Percentiles rank a stretch among this genome's conserved stretches.
phyloP scores from a whole-genome alignment of 2,329 filamentous ascomycete genomes.

The Pseudogymnoascus destructans region DNA sequence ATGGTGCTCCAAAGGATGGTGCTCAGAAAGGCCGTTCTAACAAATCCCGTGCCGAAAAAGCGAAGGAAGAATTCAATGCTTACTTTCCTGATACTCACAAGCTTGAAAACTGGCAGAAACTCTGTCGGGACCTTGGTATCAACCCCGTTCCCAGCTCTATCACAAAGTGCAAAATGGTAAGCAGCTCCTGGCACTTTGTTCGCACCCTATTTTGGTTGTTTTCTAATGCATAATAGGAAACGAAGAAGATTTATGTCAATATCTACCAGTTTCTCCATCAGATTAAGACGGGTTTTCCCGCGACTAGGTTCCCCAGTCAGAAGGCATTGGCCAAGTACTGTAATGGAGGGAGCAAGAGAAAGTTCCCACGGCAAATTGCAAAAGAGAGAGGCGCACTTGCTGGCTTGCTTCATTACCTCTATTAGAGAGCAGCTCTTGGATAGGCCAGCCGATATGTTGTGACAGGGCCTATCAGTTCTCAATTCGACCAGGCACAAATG shows the following conservation, averaged over 20 bases:
- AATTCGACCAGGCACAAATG: background rate
- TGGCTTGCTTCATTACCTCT: background rate
- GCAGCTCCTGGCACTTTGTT: background rate
- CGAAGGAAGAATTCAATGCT: slow-evolving; percentile 12
- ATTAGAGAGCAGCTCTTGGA: background rate
- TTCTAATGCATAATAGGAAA: slow-evolving; percentile 26
- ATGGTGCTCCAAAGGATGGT: background rate
- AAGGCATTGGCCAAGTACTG: background rate
- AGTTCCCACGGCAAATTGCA: background rate
- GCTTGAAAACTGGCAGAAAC: slow-evolving; percentile 33
- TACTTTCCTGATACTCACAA: slow-evolving; percentile 19
- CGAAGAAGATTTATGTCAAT: slow-evolving; percentile 34
- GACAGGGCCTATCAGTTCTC: background rate
- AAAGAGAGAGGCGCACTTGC: background rate
- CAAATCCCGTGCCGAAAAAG: background rate
- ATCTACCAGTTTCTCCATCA: slow-evolving; percentile 36
- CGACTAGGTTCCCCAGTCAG: background rate
- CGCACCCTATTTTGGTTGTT: background rate
- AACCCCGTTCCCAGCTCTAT: slow-evolving; percentile 30
- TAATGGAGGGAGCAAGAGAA: background rate
- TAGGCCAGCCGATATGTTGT: background rate
- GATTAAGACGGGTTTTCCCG: slow-evolving; percentile 17
- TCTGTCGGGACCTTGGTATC: slow-evolving; percentile 34
- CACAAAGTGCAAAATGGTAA: slow-evolving; percentile 34
- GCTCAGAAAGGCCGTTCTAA: too few relatives aligned